Percentiles rank a stretch among this genome's conserved stretches.
These are phyloP conservation scores for Bipolaris zeicola DNA, from an alignment of 2,329 filamentous ascomycete species.

Conservation along the genomic window DNA sequence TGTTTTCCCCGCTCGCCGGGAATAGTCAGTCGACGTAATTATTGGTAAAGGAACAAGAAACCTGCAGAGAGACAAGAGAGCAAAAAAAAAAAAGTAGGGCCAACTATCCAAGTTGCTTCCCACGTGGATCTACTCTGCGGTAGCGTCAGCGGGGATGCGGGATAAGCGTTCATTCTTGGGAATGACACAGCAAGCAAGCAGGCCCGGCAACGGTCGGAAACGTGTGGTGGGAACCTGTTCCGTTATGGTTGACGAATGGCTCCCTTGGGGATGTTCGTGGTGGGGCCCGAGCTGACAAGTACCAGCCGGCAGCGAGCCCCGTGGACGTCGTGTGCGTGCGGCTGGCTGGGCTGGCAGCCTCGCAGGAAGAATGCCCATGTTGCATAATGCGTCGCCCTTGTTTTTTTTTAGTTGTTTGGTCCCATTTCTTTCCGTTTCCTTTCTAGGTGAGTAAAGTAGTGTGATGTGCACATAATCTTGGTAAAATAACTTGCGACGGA, in stretches of 20 bases:
- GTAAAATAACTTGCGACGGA: background rate
- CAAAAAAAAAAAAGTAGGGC: background rate
- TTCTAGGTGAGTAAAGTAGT: background rate
- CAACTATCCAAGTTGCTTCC: conserved; percentile 1
- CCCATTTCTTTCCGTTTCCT: background rate
- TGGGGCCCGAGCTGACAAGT: background rate
- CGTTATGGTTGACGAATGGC: background rate
- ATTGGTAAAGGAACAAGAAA: background rate
- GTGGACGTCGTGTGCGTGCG: no score
- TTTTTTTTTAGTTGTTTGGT: no score
- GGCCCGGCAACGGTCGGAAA: conserved; percentile 8
- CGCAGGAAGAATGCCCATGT: background rate
- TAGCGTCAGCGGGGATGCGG: conserved; percentile 15
- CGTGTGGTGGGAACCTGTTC: conserved; percentile 1
- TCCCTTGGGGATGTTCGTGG: no score
- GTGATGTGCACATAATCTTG: conserved; percentile 3
- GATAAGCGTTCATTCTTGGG: conserved; percentile 1
- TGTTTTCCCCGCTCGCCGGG: no score
- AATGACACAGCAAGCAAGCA: background rate
- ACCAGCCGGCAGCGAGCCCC: no score
- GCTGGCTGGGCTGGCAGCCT: background rate
- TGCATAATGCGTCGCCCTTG: background rate
- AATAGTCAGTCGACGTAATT: no score
- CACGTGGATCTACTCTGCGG: conserved; percentile 11
- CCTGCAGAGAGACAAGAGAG: background rate